Evolutionary conservation across 345 rosid species (phyloP).

Genomic region (Sapria himalayana): DNA sequence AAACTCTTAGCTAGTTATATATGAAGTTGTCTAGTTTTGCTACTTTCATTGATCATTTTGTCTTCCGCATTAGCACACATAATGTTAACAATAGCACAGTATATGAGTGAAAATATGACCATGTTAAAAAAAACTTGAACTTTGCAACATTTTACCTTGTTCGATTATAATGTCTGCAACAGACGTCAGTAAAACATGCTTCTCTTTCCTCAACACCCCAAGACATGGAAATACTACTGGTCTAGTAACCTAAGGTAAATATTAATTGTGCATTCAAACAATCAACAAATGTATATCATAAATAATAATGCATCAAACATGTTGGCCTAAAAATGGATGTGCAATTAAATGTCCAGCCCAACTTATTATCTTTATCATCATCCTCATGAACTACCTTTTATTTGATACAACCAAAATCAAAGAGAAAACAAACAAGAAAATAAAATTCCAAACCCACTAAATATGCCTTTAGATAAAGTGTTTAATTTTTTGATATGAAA

Average conservation of each 20-base stretch:
- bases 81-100: too few relatives aligned
- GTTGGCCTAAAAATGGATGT: neutral
- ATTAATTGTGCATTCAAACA: neutral
- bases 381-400: too few relatives aligned
- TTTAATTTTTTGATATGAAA: neutral
- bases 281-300: neutral
- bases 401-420: too few relatives aligned
- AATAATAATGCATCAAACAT: neutral
- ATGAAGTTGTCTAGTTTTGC: too few relatives aligned
- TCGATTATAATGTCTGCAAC: constrained; percentile 43
- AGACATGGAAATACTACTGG: constrained; percentile 48
- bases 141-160: constrained; percentile 22
- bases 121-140: too few relatives aligned
- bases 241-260: constrained; percentile 23
- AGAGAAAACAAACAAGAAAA: too few relatives aligned
- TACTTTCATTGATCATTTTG: too few relatives aligned
- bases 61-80: too few relatives aligned
- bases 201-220: constrained; percentile 46
- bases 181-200: constrained; percentile 41
- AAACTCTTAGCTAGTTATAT: too few relatives aligned
- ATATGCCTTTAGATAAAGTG: neutral
- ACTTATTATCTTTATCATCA: neutral
- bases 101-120: too few relatives aligned
- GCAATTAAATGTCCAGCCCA: neutral
- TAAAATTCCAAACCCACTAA: neutral